These are phyloP conservation scores for Phytophthora cryptogea DNA, from an alignment of 352 stramenopile genomes.

Conservation along the genomic window DNA sequence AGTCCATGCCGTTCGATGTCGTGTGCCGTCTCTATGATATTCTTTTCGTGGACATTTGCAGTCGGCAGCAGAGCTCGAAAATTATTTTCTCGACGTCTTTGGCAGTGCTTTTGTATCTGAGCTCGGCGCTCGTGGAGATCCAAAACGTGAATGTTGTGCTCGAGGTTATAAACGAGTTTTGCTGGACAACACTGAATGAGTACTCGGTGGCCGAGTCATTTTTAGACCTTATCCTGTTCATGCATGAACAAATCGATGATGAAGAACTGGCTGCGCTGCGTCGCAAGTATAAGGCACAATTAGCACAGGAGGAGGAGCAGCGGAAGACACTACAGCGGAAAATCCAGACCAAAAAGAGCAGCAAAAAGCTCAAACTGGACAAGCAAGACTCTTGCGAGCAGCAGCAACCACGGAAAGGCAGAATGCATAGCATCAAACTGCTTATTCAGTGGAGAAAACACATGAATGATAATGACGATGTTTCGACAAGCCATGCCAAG, in stretches of 20 bases:
- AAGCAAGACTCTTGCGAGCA: slow-evolving; percentile 28
- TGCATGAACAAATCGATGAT: slow-evolving; percentile 69
- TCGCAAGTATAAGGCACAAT: slow-evolving; percentile 59
- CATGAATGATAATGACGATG: slow-evolving; percentile 24
- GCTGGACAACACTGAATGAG: slow-evolving; percentile 67
- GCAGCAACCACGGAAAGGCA: slow-evolving; percentile 39
- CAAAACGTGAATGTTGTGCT: slow-evolving; percentile 75
- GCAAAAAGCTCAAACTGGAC: slow-evolving; percentile 33
- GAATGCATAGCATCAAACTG: slow-evolving; percentile 68
- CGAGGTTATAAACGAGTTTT: slow-evolving; percentile 83
- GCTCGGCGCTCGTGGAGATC: slow-evolving; percentile 69
- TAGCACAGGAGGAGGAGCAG: slow-evolving; percentile 64
- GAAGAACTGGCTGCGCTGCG: slow-evolving; percentile 55
- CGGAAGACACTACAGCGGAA: slow-evolving; percentile 55
- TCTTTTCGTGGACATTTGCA: slow-evolving; percentile 74
- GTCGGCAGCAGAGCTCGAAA: slow-evolving; percentile 50
- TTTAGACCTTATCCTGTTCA: slow-evolving; percentile 71
- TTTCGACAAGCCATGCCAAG: slow-evolving; percentile 13
- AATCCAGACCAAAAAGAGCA: slow-evolving; percentile 46
- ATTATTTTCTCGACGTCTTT: slow-evolving; percentile 79
- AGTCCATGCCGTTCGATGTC: slow-evolving; percentile 82
- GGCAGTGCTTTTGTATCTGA: slow-evolving; percentile 78
- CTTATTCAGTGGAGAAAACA: slow-evolving; percentile 76
- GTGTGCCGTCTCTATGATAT: slow-evolving; percentile 81
- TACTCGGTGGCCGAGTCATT: slow-evolving; percentile 78